Evolutionary conservation across 352 stramenopile genomes (phyloP).

Genomic region (Thalassiosira delicatula): DNA sequence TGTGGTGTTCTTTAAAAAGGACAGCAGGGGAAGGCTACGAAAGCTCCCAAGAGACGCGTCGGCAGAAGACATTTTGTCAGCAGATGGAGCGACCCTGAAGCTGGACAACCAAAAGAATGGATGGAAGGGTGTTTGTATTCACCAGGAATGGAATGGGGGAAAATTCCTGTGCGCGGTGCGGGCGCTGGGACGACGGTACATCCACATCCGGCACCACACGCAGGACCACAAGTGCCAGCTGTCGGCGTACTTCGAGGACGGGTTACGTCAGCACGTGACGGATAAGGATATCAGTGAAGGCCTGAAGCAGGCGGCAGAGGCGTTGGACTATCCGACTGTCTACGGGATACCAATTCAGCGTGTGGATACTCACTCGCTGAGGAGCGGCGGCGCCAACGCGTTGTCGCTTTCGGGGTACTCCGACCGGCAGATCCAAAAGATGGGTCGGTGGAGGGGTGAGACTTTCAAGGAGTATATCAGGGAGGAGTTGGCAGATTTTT

Average conservation of each 20-base stretch:
- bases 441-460: slow-evolving; percentile 22
- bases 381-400: slow-evolving; percentile 30
- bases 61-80: background rate
- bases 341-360: slow-evolving; percentile 32
- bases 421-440: slow-evolving; percentile 36
- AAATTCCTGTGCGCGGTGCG: background rate
- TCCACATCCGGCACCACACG: background rate
- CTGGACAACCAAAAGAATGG: slow-evolving; percentile 47
- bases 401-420: slow-evolving; percentile 17
- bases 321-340: background rate
- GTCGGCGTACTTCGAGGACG: background rate
- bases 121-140: slow-evolving; percentile 14
- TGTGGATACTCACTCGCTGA: slow-evolving; percentile 36
- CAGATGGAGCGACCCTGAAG: slow-evolving; percentile 17
- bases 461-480: slow-evolving; percentile 49
- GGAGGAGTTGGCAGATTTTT: slow-evolving; percentile 20
- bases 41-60: background rate
- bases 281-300: background rate
- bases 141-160: slow-evolving; percentile 13
- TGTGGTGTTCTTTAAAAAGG: slow-evolving; percentile 20
- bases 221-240: background rate
- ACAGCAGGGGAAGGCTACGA: background rate
- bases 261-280: background rate
- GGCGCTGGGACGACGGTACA: background rate
- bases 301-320: slow-evolving; percentile 15